Evolutionary conservation across 768 basidiomycete species (phyloP), one percentile per base, ranked within the genome.

Genomic region (Amanita subjunquillea): DNA sequence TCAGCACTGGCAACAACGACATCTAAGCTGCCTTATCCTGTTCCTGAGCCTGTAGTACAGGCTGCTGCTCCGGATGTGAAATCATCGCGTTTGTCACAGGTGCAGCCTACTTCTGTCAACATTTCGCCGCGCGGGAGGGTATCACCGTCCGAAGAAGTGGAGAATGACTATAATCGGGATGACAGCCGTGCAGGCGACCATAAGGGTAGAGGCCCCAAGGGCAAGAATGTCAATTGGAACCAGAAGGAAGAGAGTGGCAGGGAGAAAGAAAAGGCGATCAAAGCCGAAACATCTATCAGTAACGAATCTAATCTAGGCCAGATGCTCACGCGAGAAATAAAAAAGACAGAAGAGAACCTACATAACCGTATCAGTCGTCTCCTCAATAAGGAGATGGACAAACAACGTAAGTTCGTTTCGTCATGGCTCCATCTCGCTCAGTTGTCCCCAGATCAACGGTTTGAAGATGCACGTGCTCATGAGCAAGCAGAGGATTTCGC

Each of bases 341-440:
- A 76, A 64, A 85, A 84, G 73, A 82, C 86, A 39, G 90, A 93
- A 65, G 87, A 89, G 61, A 89, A 69, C 58, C 65, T 93, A 46
- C 84, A 88, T 57, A 80, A 65, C 37, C 80, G 84, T 44, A 82
- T 93, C 54, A 83, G 83, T n/a, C 80, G 85, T 41, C 69, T 91
- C 48, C 82, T 93, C 57, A 77, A 77, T 36, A 88, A 87, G 69
- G 91, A 93, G 67, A 83, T 93, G 76, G 91, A 92, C 62, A 91
- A 85, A 67, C 89, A 92, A 65, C 83, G 91, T 91, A 57, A 65
- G 87, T 72, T 29, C 22, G 43, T 61, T 54, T 45, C 43, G 51
- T 40, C 36, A 29, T 45, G 47, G 50, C 60, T 32, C 56, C 42
- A 48, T 48, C 12, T 50, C 49, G 22, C 36, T 53, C 51, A 9